Base-by-base conservation (phyloP, 1,284 basidiomycete genomes). In the Athelia sp. region DNA sequence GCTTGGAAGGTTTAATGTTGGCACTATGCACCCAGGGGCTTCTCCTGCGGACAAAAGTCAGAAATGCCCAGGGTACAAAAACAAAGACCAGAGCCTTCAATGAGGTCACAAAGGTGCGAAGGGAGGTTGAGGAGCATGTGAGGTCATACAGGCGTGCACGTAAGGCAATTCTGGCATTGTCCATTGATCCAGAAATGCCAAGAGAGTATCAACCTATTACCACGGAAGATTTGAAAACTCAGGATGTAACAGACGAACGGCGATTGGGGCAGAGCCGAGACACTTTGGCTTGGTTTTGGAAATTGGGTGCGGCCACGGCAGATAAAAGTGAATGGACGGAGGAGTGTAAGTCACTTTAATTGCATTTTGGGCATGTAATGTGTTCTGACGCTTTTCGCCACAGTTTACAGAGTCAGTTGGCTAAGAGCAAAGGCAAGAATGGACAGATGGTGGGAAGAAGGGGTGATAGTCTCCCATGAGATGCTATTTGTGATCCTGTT, bases 271-370 rank as follows among this genome's bases (percentile, higher is more conserved):
- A 58, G 48, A 23, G 47, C 10, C 32, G 35, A 10, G 45, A 58
- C 45, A 45, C 17, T 2, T 24, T 57, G 14, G 38, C 56, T 26
- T 57, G 56, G 54, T 55, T 57, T 15, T 57, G 50, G 47, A 3
- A 4, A 1, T 34, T 50, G 18, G 35, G 22, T 4, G 38, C 17
- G 4, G 22, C 9, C 4, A 31, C 34, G n/a, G 13, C 22, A 18
- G 23, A 32, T 10, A n/a, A 36, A n/a, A 17, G 15, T 3, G 1
- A 10, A 15, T 57, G 50, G 51, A 49, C 45, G 36, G 35, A 50
- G 2, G 49, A 57, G 32, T 57, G 51, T 58, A 29, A 53, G 50
- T 49, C 2, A 17, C n/a, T n/a, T 4, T 2, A 29, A 3, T 14
- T 35, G 45, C 13, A 11, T 48, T 10, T 44, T 21, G 8, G 8